Evolutionary conservation across 177 flowering plant species (phyloP).

Genomic region (Tripterygium wilfordii): DNA sequence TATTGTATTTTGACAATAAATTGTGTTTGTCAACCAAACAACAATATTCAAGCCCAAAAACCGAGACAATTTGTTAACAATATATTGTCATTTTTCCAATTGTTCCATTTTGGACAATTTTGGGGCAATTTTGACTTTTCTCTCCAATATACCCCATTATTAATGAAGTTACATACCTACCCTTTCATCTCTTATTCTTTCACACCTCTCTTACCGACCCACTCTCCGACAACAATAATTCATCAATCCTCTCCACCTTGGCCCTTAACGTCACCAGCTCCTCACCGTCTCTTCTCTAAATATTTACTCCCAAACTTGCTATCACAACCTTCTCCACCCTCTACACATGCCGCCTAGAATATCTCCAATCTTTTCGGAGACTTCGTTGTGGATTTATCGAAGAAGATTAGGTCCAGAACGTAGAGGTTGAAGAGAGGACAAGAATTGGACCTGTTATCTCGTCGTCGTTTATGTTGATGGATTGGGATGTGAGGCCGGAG

Average conservation of each 20-base stretch:
- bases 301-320: conserved; percentile 75
- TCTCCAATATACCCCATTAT: too few relatives aligned
- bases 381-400: conserved; percentile 53
- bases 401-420: conserved; percentile 75
- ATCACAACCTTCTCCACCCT: conserved; percentile 71
- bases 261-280: conserved; percentile 44
- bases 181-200: too few relatives aligned
- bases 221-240: conserved; percentile 56
- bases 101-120: too few relatives aligned
- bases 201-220: too few relatives aligned
- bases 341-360: conserved; percentile 56
- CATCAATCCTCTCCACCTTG: conserved; percentile 26
- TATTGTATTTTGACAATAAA: too few relatives aligned
- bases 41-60: too few relatives aligned
- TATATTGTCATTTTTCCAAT: too few relatives aligned
- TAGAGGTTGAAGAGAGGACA: conserved; percentile 39
- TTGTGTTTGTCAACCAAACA: too few relatives aligned
- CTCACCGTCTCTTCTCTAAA: conserved; percentile 32
- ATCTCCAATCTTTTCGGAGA: conserved; percentile 54
- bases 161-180: too few relatives aligned
- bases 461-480: conserved; percentile 34
- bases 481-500: conserved; percentile 45
- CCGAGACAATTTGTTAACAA: too few relatives aligned
- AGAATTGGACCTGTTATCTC: conserved; percentile 36
- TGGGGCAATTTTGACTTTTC: too few relatives aligned